A percentile compares a stretch with the other conserved stretches of the same genome.
Conservation (phyloP, 2,329 filamentous ascomycete genomes). For the Parastagonospora avenae region DNA sequence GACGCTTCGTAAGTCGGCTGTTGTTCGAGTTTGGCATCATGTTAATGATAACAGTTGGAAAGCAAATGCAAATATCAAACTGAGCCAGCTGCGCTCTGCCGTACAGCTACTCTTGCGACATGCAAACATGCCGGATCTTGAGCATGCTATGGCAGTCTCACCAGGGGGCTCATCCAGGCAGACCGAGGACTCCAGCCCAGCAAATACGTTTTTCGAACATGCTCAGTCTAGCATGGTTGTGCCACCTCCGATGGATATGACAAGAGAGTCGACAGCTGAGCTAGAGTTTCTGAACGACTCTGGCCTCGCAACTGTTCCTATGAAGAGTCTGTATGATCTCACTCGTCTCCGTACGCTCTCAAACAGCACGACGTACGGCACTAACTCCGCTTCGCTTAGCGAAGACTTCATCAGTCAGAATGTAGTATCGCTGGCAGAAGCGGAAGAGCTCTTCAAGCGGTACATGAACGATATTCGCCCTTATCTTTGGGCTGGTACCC, state of each 20-base stretch:
- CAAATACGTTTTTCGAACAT: conserved; percentile 31
- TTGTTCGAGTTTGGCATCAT: not conserved
- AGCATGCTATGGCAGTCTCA: conserved; percentile 14
- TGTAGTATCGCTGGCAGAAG: conserved; percentile 30
- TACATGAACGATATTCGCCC: conserved; percentile 39
- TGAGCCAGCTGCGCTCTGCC: conserved; percentile 32
- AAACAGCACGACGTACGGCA: conserved; percentile 29
- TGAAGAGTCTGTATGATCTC: conserved; percentile 42
- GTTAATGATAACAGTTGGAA: conserved; percentile 33
- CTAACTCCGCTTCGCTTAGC: conserved; percentile 31
- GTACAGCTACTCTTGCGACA: conserved; percentile 35
- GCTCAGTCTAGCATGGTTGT: conserved; percentile 29
- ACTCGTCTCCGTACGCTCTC: conserved; percentile 41
- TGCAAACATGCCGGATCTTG: conserved; percentile 32
- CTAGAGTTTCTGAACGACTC: conserved; percentile 33
- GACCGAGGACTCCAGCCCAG: conserved; percentile 22
- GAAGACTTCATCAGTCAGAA: conserved; percentile 42
- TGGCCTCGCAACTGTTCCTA: conserved; percentile 37
- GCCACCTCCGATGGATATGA: conserved; percentile 41
- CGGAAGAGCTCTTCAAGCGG: conserved; percentile 36
- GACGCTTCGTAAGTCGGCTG: conserved; percentile 33
- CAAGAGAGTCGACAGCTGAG: conserved; percentile 39
- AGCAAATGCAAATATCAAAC: conserved; percentile 32
- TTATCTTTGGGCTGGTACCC: conserved; percentile 41
- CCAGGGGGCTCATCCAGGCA: conserved; percentile 16